Conservation (phyloP, 495 filamentous ascomycete genomes). For the Podospora conica region DNA sequence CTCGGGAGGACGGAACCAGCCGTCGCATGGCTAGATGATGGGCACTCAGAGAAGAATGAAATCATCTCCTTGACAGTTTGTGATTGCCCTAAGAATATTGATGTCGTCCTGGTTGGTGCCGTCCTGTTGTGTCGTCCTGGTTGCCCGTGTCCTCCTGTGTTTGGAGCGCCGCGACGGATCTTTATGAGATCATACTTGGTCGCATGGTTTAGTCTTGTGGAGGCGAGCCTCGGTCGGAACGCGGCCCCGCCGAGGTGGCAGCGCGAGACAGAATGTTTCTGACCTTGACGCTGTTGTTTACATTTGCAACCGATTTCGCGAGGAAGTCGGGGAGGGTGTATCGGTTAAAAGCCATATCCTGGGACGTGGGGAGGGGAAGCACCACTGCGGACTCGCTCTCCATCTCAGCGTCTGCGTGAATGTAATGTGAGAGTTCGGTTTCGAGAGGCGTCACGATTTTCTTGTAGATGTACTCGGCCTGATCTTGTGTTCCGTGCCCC, state of each 20-base stretch:
- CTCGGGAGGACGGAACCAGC: constrained; percentile 15
- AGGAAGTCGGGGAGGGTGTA: too few relatives aligned
- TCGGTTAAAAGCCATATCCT: too few relatives aligned
- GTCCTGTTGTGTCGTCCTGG: too few relatives aligned
- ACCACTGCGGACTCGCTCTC: neutral
- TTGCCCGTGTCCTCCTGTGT: too few relatives aligned
- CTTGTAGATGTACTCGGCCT: neutral
- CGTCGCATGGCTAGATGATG: constrained; percentile 7
- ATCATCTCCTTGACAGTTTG: too few relatives aligned
- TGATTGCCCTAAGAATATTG: too few relatives aligned
- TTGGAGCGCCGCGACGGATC: too few relatives aligned
- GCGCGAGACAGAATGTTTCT: neutral
- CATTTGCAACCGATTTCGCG: too few relatives aligned
- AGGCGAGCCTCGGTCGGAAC: neutral
- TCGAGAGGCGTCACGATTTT: neutral
- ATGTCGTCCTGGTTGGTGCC: too few relatives aligned
- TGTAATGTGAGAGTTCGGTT: neutral
- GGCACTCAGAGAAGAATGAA: neutral
- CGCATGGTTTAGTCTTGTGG: neutral
- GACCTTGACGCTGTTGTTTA: too few relatives aligned
- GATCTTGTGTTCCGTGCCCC: neutral
- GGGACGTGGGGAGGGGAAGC: neutral
- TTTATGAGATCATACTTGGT: neutral
- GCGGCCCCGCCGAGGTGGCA: neutral
- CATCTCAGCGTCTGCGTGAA: neutral